A percentile compares a stretch with the other conserved stretches of the same genome.
Conservation (phyloP, 768 basidiomycete genomes). For the Lactarius evosmus region DNA sequence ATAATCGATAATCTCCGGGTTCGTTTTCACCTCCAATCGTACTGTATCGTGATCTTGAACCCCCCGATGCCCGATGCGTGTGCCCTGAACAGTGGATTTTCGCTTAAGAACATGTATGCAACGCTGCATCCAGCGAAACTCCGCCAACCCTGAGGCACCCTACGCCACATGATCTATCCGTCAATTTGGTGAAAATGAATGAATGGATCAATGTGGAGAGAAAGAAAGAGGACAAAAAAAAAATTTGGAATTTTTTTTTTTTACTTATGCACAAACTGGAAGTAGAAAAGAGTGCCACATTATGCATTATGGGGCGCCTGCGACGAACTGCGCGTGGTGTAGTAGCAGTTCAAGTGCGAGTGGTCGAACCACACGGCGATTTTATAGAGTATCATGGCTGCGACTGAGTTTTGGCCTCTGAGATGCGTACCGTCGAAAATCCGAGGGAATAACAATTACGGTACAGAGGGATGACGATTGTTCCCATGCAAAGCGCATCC, state of each 20-base stretch:
- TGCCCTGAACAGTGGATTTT: neutral
- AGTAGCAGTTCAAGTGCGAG: too few species aligned
- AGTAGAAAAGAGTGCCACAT: too few species aligned
- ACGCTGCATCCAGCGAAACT: too few species aligned
- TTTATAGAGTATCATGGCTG: too few species aligned
- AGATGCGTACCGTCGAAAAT: neutral
- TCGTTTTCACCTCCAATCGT: neutral
- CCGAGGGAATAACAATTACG: too few species aligned
- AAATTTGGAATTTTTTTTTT: too few species aligned
- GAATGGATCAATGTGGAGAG: too few species aligned
- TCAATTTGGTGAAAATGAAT: neutral
- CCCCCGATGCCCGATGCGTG: neutral
- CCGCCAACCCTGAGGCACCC: neutral
- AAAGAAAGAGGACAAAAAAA: too few species aligned
- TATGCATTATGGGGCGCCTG: too few species aligned
- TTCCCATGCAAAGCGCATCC: neutral
- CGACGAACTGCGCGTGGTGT: too few species aligned
- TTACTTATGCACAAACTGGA: too few species aligned
- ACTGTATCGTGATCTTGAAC: neutral
- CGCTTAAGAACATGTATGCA: neutral
- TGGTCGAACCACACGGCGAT: too few species aligned
- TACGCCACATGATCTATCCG: neutral
- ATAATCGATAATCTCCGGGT: neutral
- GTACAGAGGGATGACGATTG: neutral
- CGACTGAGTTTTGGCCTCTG: neutral